Evolutionary conservation across 371 early-diverging fungal genomes (phyloP).

Genomic region (Mucor saturninus): DNA sequence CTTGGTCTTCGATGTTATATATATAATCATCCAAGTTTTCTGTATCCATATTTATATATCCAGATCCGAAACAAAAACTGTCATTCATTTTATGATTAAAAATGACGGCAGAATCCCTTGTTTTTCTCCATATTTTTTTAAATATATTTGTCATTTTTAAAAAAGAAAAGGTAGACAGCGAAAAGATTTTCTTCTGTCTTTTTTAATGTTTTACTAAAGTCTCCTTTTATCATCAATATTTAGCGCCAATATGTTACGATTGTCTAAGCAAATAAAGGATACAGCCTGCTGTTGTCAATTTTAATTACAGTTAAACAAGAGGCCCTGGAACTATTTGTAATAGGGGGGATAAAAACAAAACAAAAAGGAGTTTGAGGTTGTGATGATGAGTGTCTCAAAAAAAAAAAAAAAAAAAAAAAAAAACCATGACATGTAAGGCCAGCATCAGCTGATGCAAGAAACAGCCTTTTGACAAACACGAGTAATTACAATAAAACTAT

Average conservation of each 20-base stretch:
- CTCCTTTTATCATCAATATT: neutral
- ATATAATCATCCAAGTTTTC: neutral
- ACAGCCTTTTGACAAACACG: no score
- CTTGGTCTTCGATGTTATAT: neutral
- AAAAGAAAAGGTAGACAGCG: neutral
- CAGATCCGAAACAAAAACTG: neutral
- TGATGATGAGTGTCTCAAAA: no score
- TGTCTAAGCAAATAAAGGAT: neutral
- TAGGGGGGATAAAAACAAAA: no score
- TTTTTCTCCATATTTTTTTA: constrained; percentile 2
- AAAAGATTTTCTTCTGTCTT: neutral
- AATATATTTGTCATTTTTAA: neutral
- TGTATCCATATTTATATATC: neutral
- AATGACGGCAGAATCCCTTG: neutral
- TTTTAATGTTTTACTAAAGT: neutral
- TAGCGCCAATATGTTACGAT: neutral
- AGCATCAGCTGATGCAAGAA: no score
- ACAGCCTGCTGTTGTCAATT: no score
- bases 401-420: no score
- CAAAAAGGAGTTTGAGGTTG: no score
- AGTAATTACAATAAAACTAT: no score
- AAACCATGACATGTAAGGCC: no score
- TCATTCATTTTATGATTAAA: neutral
- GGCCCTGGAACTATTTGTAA: no score
- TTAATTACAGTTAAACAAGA: no score